Evolutionary conservation across 2,329 filamentous ascomycete genomes (phyloP).

Genomic region (Chrysosporium keratinophilum): DNA sequence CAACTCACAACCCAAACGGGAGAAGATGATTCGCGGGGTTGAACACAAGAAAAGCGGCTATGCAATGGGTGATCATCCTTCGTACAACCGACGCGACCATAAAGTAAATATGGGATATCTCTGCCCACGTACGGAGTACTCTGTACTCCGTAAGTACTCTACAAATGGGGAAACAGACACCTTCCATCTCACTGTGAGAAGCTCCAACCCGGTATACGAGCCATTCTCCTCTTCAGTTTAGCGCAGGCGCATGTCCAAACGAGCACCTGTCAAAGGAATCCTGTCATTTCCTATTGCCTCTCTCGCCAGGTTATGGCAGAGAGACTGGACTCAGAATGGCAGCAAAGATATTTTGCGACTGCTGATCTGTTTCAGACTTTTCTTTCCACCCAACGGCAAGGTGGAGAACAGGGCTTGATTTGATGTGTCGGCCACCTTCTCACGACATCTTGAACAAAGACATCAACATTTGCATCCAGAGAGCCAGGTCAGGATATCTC

Average conservation of each 20-base stretch:
- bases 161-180: no score
- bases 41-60: constrained; percentile 9
- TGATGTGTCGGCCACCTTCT: neutral
- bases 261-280: neutral
- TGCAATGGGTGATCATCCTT: constrained; percentile 9
- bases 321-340: neutral
- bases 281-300: neutral
- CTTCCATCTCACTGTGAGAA: neutral
- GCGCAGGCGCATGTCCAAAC: neutral
- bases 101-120: neutral
- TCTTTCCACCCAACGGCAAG: neutral
- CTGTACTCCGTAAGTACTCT: neutral
- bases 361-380: constrained; percentile 1
- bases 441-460: constrained; percentile 1
- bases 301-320: neutral
- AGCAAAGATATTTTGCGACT: neutral
- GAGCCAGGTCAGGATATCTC: neutral
- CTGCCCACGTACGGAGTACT: neutral
- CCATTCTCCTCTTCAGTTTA: neutral
- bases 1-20: constrained; percentile 6
- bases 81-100: constrained; percentile 4
- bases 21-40: neutral
- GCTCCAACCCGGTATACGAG: neutral
- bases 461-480: neutral
- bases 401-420: constrained; percentile 8